Conservation (phyloP, 805 yeast species). For the Sungouiella blattae region DNA sequence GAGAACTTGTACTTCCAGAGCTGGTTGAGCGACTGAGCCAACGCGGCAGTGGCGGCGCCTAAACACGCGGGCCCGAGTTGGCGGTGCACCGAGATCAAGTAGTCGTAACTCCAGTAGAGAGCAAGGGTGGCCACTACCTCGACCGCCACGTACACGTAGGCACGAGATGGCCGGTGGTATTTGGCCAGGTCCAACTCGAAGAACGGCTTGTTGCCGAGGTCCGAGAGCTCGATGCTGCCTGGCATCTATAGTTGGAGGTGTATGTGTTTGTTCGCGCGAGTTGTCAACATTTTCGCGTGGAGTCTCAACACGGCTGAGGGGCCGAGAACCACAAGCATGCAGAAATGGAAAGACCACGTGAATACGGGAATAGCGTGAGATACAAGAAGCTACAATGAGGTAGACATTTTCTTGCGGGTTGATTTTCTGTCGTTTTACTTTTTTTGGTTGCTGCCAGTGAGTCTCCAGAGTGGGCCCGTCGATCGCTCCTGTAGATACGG, state of each 20-base stretch:
- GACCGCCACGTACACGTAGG: slow-evolving; percentile 18
- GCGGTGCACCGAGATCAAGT: slow-evolving; percentile 17
- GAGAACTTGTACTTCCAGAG: slow-evolving; percentile 27
- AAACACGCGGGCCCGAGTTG: slow-evolving; percentile 36
- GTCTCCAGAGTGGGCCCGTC: too few species aligned
- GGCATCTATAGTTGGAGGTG: slow-evolving; percentile 7
- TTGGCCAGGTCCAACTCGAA: slow-evolving; percentile 9
- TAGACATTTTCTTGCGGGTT: too few species aligned
- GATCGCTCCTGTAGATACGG: too few species aligned
- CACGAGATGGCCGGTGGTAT: slow-evolving; percentile 3
- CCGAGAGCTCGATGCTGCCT: slow-evolving; percentile 14
- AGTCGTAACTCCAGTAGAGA: slow-evolving; percentile 29
- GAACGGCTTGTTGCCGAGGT: slow-evolving; percentile 16
- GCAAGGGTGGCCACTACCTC: slow-evolving; percentile 25
- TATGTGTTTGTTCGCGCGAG: too few species aligned
- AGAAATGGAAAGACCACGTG: too few species aligned
- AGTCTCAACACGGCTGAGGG: too few species aligned
- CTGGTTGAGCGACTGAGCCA: slow-evolving; percentile 42
- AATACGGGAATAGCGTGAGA: too few species aligned
- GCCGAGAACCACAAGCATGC: too few species aligned
- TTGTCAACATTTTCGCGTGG: too few species aligned
- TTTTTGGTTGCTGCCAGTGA: too few species aligned
- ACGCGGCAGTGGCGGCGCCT: slow-evolving; percentile 39
- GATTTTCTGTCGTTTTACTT: too few species aligned
- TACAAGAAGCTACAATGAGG: too few species aligned